A percentile compares a stretch with the other conserved stretches of the same genome.
Evolutionary conservation across 805 yeast species (phyloP).

Genomic region (Starmera pachycereana): DNA sequence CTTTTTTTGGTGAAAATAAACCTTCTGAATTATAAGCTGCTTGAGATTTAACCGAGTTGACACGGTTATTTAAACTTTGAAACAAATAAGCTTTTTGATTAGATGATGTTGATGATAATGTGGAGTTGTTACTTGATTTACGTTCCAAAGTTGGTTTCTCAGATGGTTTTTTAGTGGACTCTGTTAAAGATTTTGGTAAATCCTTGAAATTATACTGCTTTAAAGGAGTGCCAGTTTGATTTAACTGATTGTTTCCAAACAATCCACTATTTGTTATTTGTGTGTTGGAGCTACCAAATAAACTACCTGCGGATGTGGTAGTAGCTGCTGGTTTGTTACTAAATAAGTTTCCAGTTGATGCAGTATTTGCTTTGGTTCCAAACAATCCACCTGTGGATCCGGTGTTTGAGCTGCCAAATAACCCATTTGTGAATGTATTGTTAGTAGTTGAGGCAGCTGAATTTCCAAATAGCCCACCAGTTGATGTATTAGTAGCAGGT

Average conservation of each 20-base stretch:
- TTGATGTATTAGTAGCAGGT: slow-evolving; percentile 1
- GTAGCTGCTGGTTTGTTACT: slow-evolving; percentile 8
- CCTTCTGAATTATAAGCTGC: slow-evolving; percentile 23
- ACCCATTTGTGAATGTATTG: neutral
- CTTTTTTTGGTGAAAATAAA: slow-evolving; percentile 24
- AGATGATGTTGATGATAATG: slow-evolving; percentile 11
- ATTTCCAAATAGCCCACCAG: slow-evolving; percentile 14
- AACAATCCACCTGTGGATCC: slow-evolving; percentile 2
- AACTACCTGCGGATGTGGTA: slow-evolving; percentile 6
- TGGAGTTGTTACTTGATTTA: slow-evolving; percentile 16
- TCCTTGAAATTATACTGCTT: slow-evolving; percentile 21
- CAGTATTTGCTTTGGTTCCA: slow-evolving; percentile 3
- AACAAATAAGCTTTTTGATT: slow-evolving; percentile 19
- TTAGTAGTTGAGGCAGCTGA: slow-evolving; percentile 3
- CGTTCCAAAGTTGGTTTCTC: slow-evolving; percentile 7
- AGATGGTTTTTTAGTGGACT: slow-evolving; percentile 15
- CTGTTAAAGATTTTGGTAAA: slow-evolving; percentile 29
- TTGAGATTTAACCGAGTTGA: slow-evolving; percentile 17
- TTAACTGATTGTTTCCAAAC: slow-evolving; percentile 3
- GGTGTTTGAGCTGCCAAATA: slow-evolving; percentile 6
- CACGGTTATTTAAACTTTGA: slow-evolving; percentile 26
- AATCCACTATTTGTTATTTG: neutral
- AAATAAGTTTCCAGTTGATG: slow-evolving; percentile 11
- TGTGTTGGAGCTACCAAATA: slow-evolving; percentile 16
- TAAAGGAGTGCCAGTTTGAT: slow-evolving; percentile 23